These are phyloP conservation scores for Apium graveolens DNA, from an alignment of 129 eudicot genomes.

Conservation along the genomic window DNA sequence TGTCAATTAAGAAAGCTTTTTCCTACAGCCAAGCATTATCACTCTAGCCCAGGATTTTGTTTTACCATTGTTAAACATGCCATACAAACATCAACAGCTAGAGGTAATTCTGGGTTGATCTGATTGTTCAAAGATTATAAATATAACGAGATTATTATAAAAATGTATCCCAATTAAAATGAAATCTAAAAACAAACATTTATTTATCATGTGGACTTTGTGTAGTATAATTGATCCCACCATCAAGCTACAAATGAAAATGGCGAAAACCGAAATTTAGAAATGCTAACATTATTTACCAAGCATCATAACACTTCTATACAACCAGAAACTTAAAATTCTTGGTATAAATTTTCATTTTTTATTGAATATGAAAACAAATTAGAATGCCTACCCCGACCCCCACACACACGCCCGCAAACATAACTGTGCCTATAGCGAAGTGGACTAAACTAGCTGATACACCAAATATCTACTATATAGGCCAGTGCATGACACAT, in stretches of 20 bases:
- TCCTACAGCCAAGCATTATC: background rate
- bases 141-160: background rate
- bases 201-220: background rate
- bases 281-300: background rate
- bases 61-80: background rate
- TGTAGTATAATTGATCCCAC: background rate
- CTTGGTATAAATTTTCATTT: background rate
- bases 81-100: background rate
- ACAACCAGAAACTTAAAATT: background rate
- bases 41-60: background rate
- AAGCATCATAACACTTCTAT: background rate
- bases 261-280: background rate
- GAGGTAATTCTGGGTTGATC: background rate
- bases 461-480: background rate
- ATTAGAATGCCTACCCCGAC: background rate
- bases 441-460: background rate
- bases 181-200: background rate
- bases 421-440: background rate
- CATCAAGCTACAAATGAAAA: background rate
- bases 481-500: background rate
- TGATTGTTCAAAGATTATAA: background rate
- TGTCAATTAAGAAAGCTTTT: background rate
- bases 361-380: background rate
- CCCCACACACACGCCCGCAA: background rate
- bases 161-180: background rate